Evolutionary conservation across 371 early-diverging fungal species (phyloP), one percentile per base, ranked within the genome.

Genomic region (Mucor saturninus): DNA sequence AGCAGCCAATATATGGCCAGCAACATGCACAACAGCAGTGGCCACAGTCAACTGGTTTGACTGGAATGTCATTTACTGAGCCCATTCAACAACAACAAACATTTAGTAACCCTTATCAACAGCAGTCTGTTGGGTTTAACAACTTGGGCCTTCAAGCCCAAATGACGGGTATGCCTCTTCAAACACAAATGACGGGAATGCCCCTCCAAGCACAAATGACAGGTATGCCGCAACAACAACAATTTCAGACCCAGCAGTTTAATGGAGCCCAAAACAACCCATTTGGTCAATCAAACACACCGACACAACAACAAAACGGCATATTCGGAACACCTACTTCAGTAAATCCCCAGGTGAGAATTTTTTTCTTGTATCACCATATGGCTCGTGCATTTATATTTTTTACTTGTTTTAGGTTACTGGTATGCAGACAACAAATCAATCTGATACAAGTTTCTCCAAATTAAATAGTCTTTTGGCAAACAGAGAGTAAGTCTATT

Each of bases 41-140:
- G 75, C 46, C 69, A 64, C 73, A 62, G 51, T 72, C 32, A 81
- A 88, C 71, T 73, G 81, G 53, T 38, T 73, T 29, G 82, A 90
- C 71, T 69, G 81, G 52, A 60, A 77, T 70, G 73, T 65, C 69
- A 43, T 73, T 73, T 56, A 59, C 69, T 5, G 65, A 69, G 14
- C 69, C 73, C 21, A 62, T 65, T 40, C 65, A 76, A 54, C 72
- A 46, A 67, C 77, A 81, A 60, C 77, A 71, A 46, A 70, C 74
- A 4, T 14, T 55, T 2, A 49, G 46, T 26, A 59, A 59, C 11
- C 60, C 56, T 5, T 65, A 56, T 35, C 57, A 57, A 57, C 57
- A 57, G 46, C 32, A 15, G 35, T n/a, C 21, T 26, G 46, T 15
- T 9, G 46, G 21, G 30, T 50, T 67, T 50, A 65, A 49, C 42